Conservation (phyloP, 2,329 filamentous ascomycete genomes). For the Calonectria pteridis region DNA sequence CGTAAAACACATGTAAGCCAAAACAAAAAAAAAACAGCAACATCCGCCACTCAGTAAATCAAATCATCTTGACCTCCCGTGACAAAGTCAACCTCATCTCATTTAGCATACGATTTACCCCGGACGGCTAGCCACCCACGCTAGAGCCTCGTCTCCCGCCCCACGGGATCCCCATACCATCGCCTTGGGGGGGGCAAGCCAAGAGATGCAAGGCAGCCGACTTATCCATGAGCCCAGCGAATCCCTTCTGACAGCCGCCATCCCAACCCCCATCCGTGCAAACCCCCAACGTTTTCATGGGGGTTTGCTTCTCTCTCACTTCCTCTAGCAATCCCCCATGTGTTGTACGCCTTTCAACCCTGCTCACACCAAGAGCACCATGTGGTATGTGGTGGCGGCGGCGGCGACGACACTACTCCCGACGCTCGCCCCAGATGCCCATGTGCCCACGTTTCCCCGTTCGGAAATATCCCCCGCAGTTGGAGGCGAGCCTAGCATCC, state of each 20-base stretch:
- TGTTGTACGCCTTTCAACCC: constrained; percentile 7
- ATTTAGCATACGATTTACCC: constrained; percentile 9
- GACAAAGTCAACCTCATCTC: not conserved
- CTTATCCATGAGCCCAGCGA: constrained; percentile 5
- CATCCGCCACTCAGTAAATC: not conserved
- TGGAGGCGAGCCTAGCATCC: not conserved
- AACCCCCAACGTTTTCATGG: constrained; percentile 20
- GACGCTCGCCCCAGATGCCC: constrained; percentile 9
- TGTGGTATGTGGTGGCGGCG: constrained; percentile 10
- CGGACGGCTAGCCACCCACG: not conserved
- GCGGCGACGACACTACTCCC: not conserved
- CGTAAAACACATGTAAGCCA: not conserved
- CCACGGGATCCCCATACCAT: not conserved
- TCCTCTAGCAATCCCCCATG: constrained; percentile 8
- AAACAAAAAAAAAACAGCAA: not conserved
- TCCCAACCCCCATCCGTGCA: constrained; percentile 30
- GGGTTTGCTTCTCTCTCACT: not conserved
- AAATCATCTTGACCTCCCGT: not conserved
- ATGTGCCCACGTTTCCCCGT: constrained; percentile 1
- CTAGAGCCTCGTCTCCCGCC: constrained; percentile 6
- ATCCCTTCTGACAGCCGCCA: not conserved
- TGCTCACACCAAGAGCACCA: not conserved
- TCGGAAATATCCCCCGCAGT: not conserved
- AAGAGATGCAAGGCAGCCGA: constrained; percentile 9
- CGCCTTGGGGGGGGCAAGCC: not conserved